These are phyloP conservation scores for Tetrahymena elliotti DNA, from an alignment of 73 alveolate genomes.

Conservation along the genomic window DNA sequence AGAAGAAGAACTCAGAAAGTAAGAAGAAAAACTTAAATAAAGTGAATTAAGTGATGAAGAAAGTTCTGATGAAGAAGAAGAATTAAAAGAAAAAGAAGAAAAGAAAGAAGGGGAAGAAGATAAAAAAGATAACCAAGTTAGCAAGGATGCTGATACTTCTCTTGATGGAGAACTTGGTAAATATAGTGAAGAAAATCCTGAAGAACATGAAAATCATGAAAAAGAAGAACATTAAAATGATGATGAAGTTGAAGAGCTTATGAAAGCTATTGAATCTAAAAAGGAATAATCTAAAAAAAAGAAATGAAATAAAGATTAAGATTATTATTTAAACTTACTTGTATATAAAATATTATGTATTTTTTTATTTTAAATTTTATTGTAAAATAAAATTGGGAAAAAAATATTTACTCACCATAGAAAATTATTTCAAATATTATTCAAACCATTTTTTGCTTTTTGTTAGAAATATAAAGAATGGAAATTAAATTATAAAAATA, in stretches of 20 bases:
- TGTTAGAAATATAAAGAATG: too few relatives aligned
- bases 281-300: neutral
- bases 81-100: neutral
- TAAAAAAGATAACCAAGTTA: neutral
- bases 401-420: too few relatives aligned
- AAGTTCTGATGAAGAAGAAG: neutral
- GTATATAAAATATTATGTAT: neutral
- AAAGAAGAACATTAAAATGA: neutral
- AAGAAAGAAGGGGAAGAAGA: neutral
- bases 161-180: neutral
- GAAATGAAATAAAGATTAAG: neutral
- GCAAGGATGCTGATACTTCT: neutral
- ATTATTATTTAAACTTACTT: too few relatives aligned
- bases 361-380: too few relatives aligned
- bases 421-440: too few relatives aligned
- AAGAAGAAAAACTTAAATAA: neutral
- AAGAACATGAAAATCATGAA: neutral
- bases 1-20: neutral
- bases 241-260: neutral
- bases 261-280: neutral
- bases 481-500: too few relatives aligned
- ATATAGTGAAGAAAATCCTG: neutral
- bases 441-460: too few relatives aligned
- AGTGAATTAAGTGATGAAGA: neutral
- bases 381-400: too few relatives aligned